Evolutionary conservation across 1,139 yeast species (phyloP), one percentile per base, ranked within the genome.

Genomic region (Pichiaceae sp.): DNA sequence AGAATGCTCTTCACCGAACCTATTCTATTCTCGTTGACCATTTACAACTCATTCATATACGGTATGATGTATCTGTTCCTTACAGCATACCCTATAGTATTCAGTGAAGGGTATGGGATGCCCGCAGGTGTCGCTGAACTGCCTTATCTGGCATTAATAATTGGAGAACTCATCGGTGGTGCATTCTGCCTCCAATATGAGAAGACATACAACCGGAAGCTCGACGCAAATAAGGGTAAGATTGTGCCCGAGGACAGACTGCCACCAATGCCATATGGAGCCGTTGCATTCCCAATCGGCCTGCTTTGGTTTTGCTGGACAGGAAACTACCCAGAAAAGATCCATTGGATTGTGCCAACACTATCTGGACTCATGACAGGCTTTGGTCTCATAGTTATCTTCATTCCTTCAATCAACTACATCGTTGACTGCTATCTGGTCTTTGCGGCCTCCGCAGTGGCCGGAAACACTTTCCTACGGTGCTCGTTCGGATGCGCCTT

Each of bases 291-390:
- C 64, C 79, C 93, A 26, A 65, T 75, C 44, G 95, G 95, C 36
- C 65, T 86, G 42, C 68, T 86, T 50, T 84, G 94, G 94, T 68
- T 85, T 53, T 76, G 85, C 37, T 85, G 95, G 95, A 65, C 86
- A 2, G 95, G 95, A 51, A 70, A 74, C 49, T 86, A 75, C 57
- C 78, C 70, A 30, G 60, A 77, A 17, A 58, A 60, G 27, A 74
- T 83, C 27, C 94, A 79, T 56, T 86, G 93, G 91, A 78, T 81
- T 47, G 91, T 76, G n/a, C 95, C 95, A 27, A 75, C 89, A 1
- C 59, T 78, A 29, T 81, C 87, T 23, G 87, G 87, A 34, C 53
- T 73, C 0, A 73, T 79, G 47, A 70, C 80, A 35, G 96, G 95
- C 9, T 72, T 69, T 48, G 95, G 95, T 20, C 63, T 85, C 46